phyloP scores from a whole-genome alignment of 495 filamentous ascomycete genomes.

The Xylaria cubensis region DNA sequence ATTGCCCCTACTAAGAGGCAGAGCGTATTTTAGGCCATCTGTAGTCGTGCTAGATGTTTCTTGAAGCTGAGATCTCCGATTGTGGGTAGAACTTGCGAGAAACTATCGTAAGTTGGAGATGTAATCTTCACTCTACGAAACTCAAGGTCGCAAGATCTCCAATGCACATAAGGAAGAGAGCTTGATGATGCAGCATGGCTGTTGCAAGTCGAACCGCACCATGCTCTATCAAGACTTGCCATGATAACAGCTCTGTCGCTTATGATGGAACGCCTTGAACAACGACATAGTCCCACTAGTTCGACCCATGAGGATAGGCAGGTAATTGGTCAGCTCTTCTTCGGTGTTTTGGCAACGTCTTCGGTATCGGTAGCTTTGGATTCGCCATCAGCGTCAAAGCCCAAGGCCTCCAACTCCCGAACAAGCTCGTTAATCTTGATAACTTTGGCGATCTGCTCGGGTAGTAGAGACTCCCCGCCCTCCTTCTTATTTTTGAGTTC shows the following conservation, averaged over 20 bases:
- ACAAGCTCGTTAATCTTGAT: constrained; percentile 95
- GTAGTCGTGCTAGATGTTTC: neutral
- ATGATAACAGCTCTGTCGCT: neutral
- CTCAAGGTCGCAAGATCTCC: neutral
- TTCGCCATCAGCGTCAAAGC: constrained; percentile 73
- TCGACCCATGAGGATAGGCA: neutral
- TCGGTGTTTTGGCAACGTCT: neutral
- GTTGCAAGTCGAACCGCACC: neutral
- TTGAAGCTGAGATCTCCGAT: neutral
- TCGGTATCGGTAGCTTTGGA: constrained; percentile 38
- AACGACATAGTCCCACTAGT: neutral
- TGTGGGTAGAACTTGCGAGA: neutral
- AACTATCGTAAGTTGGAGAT: neutral
- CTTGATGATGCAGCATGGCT: neutral
- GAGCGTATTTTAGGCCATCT: neutral
- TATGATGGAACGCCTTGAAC: neutral
- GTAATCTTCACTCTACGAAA: neutral
- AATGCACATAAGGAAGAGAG: neutral
- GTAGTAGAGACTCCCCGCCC: constrained; percentile 77
- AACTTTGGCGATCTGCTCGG: constrained; percentile 97
- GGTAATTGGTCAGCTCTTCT: constrained; percentile 17
- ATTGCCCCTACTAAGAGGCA: neutral
- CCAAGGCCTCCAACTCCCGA: constrained; percentile 83
- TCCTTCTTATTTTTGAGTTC: constrained; percentile 93
- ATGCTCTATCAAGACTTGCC: neutral